These are phyloP conservation scores for Gossypioides kirkii DNA, from an alignment of 345 rosid genomes.

Conservation along the genomic window DNA sequence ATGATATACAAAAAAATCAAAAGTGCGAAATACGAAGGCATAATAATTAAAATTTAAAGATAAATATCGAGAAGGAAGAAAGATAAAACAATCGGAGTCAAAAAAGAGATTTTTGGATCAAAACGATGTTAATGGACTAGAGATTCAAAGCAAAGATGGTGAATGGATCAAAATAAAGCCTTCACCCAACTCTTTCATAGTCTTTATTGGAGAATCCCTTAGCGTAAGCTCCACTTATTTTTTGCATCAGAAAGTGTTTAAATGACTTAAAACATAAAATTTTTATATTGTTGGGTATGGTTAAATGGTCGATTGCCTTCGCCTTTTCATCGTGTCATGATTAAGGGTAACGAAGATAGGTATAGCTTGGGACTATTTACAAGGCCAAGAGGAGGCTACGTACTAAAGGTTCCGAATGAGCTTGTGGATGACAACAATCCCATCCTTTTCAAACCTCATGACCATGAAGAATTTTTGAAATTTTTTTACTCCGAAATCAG, in stretches of 20 bases:
- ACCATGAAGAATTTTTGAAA: not conserved
- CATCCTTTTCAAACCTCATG: no score
- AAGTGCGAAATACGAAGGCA: no score
- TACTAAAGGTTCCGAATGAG: conserved; percentile 17
- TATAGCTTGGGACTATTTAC: not conserved
- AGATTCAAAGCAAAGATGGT: conserved; percentile 29
- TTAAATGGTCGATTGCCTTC: conserved; percentile 7
- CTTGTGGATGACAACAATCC: conserved; percentile 15
- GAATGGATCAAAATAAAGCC: conserved; percentile 19
- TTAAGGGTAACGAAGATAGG: conserved; percentile 15
- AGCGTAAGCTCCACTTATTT: conserved; percentile 24
- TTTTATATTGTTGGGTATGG: not conserved
- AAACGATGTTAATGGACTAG: conserved; percentile 20
- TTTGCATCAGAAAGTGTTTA: no score
- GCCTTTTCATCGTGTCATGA: conserved; percentile 13
- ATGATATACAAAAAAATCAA: no score
- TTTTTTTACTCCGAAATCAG: conserved; percentile 42
- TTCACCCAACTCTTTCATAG: no score
- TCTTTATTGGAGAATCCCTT: conserved; percentile 10
- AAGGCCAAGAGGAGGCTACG: not conserved
- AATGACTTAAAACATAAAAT: not conserved
- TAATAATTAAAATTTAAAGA: no score
- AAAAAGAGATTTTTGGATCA: not conserved
- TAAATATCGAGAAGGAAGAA: no score
- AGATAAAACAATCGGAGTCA: no score